Evolutionary conservation across 495 filamentous ascomycete species (phyloP).

Genomic region (Articulospora tetracladia): DNA sequence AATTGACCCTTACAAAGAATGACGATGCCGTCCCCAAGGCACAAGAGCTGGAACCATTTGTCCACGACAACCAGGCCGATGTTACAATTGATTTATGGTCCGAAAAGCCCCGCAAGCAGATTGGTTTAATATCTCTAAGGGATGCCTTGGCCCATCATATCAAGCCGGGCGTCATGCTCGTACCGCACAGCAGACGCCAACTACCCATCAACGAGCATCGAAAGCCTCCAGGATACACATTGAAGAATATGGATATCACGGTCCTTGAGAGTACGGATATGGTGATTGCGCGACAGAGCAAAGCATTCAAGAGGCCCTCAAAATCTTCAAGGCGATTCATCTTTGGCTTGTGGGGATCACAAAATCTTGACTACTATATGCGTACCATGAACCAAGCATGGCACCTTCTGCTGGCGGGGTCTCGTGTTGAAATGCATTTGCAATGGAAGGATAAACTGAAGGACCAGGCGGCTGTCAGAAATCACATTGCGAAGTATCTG

Average conservation of each 20-base stretch:
- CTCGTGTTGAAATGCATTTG: neutral
- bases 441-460: too few relatives aligned
- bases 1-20: neutral
- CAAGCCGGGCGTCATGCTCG: neutral
- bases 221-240: neutral
- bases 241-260: neutral
- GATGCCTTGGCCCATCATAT: neutral
- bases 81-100: neutral
- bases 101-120: neutral
- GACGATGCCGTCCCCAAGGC: neutral
- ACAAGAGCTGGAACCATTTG: neutral
- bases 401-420: neutral
- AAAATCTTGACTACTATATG: too few relatives aligned
- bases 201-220: neutral
- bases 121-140: neutral
- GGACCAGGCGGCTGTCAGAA: neutral
- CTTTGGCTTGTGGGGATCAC: neutral
- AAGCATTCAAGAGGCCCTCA: neutral
- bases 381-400: neutral
- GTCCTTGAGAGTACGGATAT: neutral
- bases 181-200: neutral
- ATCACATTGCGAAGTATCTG: neutral
- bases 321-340: neutral
- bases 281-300: neutral
- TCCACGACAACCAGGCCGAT: neutral